phyloP scores from a whole-genome alignment of 2,329 filamentous ascomycete species.

The Talaromyces sp. region DNA sequence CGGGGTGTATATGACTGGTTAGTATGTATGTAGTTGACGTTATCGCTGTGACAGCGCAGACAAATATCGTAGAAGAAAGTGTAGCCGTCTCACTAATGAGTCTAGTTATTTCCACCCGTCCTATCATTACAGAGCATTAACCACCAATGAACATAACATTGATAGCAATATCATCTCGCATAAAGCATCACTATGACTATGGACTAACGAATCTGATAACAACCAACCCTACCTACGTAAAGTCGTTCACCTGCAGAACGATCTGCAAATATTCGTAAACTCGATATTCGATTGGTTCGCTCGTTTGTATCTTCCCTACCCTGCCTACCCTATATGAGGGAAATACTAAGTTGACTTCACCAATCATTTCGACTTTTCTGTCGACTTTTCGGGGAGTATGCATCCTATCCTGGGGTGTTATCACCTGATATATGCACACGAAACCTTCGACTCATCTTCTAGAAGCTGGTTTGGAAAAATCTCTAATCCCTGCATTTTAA shows the following conservation, averaged over 20 bases:
- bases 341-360: neutral
- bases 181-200: neutral
- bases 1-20: neutral
- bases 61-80: neutral
- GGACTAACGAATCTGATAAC: neutral
- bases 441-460: conserved; percentile 5
- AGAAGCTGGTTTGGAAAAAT: conserved; percentile 2
- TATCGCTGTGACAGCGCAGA: neutral
- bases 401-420: neutral
- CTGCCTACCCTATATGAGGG: neutral
- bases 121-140: neutral
- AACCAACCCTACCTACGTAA: neutral
- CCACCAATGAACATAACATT: neutral
- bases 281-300: neutral
- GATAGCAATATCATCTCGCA: neutral
- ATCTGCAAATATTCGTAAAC: neutral
- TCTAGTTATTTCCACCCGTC: neutral
- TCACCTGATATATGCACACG: conserved; percentile 1
- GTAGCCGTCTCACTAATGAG: neutral
- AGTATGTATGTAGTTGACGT: neutral
- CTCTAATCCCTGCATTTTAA: neutral
- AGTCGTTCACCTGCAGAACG: neutral
- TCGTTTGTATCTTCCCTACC: neutral
- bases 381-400: neutral
- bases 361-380: neutral